A percentile compares a stretch with the other conserved stretches of the same genome.
Conservation (phyloP, 2,329 filamentous ascomycete genomes). For the Xylariaceae sp. region DNA sequence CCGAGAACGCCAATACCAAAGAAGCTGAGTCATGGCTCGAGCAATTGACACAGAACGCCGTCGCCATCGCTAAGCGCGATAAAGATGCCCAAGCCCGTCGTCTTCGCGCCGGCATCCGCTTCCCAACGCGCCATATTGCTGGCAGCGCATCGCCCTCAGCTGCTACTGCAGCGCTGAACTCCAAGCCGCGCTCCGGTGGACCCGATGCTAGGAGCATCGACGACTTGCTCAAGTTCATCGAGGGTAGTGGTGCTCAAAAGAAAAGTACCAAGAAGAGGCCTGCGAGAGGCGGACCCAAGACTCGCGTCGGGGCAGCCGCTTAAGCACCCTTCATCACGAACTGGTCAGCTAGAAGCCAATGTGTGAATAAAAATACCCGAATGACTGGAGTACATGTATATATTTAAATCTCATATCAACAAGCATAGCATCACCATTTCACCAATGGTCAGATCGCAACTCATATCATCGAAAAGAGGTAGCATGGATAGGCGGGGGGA, state of each 20-base stretch:
- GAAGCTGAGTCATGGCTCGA: conserved; percentile 96
- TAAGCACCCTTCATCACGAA: not conserved
- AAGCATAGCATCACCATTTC: no score
- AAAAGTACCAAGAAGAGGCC: conserved; percentile 55
- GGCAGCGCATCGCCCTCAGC: conserved; percentile 44
- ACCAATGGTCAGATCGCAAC: no score
- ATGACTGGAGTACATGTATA: no score
- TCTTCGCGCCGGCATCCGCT: conserved; percentile 66
- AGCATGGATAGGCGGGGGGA: no score
- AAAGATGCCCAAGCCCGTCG: conserved; percentile 79
- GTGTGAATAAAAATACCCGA: no score
- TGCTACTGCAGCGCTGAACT: conserved; percentile 33
- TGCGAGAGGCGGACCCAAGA: conserved; percentile 55
- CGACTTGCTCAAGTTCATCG: conserved; percentile 91
- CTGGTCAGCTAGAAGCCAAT: no score
- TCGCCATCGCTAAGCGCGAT: conserved; percentile 88
- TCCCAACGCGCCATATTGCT: conserved; percentile 63
- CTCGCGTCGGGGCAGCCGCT: conserved; percentile 38
- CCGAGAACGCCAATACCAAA: conserved; percentile 95
- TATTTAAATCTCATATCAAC: no score
- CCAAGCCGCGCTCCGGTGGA: conserved; percentile 31
- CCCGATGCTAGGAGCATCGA: conserved; percentile 81
- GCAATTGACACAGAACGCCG: conserved; percentile 92
- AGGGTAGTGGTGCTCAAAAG: conserved; percentile 62
- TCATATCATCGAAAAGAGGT: no score